phyloP scores from a whole-genome alignment of 306 rosid species.

The Cicer arietinum region DNA sequence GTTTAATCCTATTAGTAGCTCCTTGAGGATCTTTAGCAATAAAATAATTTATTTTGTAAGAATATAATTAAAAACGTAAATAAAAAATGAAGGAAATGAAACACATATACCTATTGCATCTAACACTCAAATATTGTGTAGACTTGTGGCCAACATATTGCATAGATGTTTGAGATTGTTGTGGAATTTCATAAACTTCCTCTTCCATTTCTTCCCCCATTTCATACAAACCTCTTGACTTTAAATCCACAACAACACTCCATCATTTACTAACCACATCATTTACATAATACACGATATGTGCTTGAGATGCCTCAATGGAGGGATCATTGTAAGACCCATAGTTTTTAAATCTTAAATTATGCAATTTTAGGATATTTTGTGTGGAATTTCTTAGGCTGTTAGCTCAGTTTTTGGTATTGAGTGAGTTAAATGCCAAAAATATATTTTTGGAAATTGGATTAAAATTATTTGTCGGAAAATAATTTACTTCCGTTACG shows the following conservation, averaged over 20 bases:
- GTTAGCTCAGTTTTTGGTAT: too few relatives aligned
- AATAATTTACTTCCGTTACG: too few relatives aligned
- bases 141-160: background rate
- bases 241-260: background rate
- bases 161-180: background rate
- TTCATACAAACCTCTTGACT: background rate
- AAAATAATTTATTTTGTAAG: background rate
- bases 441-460: too few relatives aligned
- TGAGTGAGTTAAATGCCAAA: too few relatives aligned
- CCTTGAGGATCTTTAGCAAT: background rate
- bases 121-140: background rate
- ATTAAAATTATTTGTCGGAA: too few relatives aligned
- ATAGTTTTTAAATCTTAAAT: too few relatives aligned
- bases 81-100: background rate
- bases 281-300: too few relatives aligned
- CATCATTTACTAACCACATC: background rate
- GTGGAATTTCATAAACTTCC: background rate
- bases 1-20: background rate
- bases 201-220: background rate
- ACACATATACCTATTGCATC: conserved; percentile 4
- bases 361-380: too few relatives aligned
- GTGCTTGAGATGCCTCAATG: too few relatives aligned
- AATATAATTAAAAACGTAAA: background rate
- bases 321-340: too few relatives aligned
- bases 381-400: too few relatives aligned